Evolutionary conservation across 2,329 filamentous ascomycete species (phyloP).

Genomic region (Aspergillus ustus): DNA sequence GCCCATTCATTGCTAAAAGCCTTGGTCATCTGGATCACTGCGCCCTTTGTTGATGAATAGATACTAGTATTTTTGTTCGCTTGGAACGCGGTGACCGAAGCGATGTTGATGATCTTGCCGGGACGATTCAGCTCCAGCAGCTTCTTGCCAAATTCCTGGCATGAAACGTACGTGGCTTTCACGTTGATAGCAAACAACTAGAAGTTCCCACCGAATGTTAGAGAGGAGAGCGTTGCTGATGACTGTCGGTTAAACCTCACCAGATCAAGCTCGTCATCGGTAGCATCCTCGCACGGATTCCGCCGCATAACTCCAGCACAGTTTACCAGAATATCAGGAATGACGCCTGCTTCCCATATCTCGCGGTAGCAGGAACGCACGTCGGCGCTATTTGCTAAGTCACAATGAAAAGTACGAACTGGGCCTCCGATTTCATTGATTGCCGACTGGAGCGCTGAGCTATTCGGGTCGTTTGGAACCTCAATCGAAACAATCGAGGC

Average conservation of each 20-base stretch:
- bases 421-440: background rate
- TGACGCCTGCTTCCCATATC: background rate
- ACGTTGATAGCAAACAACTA: background rate
- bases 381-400: background rate
- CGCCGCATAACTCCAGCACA: slow-evolving; percentile 81
- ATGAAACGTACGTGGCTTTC: background rate
- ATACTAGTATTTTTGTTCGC: slow-evolving; percentile 86
- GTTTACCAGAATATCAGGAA: slow-evolving; percentile 70
- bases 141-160: background rate
- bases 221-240: background rate
- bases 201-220: background rate
- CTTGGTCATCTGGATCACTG: slow-evolving; percentile 83
- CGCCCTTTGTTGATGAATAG: slow-evolving; percentile 85
- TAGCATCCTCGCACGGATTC: slow-evolving; percentile 53
- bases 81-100: slow-evolving; percentile 79
- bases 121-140: slow-evolving; percentile 31
- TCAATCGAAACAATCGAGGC: slow-evolving; percentile 22
- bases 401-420: background rate
- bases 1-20: slow-evolving; percentile 87
- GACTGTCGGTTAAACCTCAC: background rate
- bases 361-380: background rate
- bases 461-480: slow-evolving; percentile 9
- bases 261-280: background rate
- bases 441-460: background rate
- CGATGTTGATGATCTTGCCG: slow-evolving; percentile 76